Base-by-base conservation (phyloP, 768 basidiomycete genomes). In the Zangia roseola region DNA sequence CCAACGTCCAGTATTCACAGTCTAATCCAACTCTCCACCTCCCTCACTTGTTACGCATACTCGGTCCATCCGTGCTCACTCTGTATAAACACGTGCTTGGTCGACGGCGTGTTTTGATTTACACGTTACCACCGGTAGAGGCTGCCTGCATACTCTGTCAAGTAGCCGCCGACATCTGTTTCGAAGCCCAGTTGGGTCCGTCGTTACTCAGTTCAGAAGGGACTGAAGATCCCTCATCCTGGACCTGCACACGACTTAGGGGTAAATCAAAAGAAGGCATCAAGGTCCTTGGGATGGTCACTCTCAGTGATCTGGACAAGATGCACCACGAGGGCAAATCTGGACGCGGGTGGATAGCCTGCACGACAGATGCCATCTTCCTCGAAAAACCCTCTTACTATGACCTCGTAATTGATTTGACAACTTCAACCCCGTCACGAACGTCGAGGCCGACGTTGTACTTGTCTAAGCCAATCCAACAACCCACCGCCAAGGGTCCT, bases 351-450 rank as follows among this genome's bases (percentile, higher is more conserved):
- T 93, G 89, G 89, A 81, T 92, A 45, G 90, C 90, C 26, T 92
- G 90, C 60, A 89, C 91, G 10, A 91, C 91, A 2, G 91, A 93
- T 54, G 83, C 89, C 9, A 79, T 93, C 16, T 92, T 88, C 69
- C 72, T 91, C 37, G 91, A 93, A 54, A 88, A 84, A 62, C 85
- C 90, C 1, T 70, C 78, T 4, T 82, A 81, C 56, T 93, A 91
- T 59, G 91, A 93, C 62, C 74, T 93, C 13, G 69, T 93, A 42
- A 83, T 93, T 51, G 88, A 93, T 66, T 69, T 92, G 40, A 87
- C 86, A 35, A 83, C 86, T 8, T 78, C 78, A 7, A 80, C 82
- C 14, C 79, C 78, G 16, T 76, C 71, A 60, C 82, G 78, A 60
- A 73, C 76, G 14, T 76, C 83, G 19, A 77, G 85, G 40, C 88